phyloP scores from a whole-genome alignment of 306 rosid species.

The Quercus engelmannii region DNA sequence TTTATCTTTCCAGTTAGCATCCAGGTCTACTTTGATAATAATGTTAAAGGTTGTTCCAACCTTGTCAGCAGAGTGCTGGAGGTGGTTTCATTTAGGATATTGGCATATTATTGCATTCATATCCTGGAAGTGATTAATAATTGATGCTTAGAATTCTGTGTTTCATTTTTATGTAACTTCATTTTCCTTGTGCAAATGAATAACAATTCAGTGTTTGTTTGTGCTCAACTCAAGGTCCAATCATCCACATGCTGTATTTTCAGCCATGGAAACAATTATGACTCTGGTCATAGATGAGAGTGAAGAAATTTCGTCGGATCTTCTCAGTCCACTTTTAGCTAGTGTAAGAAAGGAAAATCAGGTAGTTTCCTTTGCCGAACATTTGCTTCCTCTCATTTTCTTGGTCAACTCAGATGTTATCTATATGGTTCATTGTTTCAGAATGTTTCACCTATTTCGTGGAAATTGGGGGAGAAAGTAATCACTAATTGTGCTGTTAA shows the following conservation, averaged over 20 bases:
- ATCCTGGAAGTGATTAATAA: not conserved
- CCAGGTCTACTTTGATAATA: not conserved
- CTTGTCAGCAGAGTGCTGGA: not conserved
- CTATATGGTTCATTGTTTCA: constrained; percentile 31
- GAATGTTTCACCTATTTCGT: constrained; percentile 48
- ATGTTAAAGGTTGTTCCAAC: not conserved
- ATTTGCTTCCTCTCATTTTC: constrained; percentile 11
- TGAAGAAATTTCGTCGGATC: constrained; percentile 60
- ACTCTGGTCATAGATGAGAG: constrained; percentile 53
- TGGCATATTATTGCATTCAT: constrained; percentile 8
- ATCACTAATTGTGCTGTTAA: constrained; percentile 54
- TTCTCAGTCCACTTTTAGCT: constrained; percentile 53
- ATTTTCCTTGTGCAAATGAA: constrained; percentile 19
- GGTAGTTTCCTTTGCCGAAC: constrained; percentile 32
- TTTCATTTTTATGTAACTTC: not conserved
- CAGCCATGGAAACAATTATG: constrained; percentile 66
- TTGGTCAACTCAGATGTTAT: not conserved
- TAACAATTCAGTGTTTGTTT: constrained; percentile 21
- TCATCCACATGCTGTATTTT: constrained; percentile 45
- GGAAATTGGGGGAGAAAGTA: constrained; percentile 69
- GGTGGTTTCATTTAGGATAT: not conserved
- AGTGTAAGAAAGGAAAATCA: constrained; percentile 55
- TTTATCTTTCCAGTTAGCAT: not conserved
- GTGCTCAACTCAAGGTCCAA: constrained; percentile 48
- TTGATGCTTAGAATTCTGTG: constrained; percentile 6